These are phyloP conservation scores for Epicoccum sorghinum DNA, from an alignment of 2,329 filamentous ascomycete genomes.

Conservation along the genomic window DNA sequence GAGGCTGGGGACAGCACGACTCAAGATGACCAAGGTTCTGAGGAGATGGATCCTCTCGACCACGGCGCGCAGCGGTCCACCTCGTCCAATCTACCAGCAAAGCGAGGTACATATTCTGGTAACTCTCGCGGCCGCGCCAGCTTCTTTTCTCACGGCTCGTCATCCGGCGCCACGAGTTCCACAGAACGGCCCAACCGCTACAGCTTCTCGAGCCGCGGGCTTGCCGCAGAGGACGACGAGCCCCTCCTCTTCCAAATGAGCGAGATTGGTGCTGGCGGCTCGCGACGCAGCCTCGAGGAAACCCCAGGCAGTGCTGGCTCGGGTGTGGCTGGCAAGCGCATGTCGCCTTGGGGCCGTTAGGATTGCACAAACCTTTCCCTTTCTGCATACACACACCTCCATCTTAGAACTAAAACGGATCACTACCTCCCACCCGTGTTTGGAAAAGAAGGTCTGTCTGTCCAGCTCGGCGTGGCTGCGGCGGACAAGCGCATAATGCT, in stretches of 20 bases:
- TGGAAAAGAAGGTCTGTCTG: no score
- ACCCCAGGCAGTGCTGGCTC: slow-evolving; percentile 37
- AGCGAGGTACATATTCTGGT: slow-evolving; percentile 32
- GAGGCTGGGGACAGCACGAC: slow-evolving; percentile 37
- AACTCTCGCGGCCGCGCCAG: slow-evolving; percentile 38
- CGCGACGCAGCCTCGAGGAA: slow-evolving; percentile 47
- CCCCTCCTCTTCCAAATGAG: slow-evolving; percentile 75
- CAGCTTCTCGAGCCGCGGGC: slow-evolving; percentile 53
- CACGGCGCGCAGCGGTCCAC: slow-evolving; percentile 28
- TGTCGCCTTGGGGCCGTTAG: slow-evolving; percentile 32
- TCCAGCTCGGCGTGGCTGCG: no score
- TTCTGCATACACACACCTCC: not conserved
- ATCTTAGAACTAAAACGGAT: not conserved
- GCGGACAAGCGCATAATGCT: no score
- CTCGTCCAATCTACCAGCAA: slow-evolving; percentile 37
- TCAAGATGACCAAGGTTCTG: slow-evolving; percentile 28
- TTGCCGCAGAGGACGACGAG: slow-evolving; percentile 65
- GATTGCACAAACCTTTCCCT: not conserved
- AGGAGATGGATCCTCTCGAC: slow-evolving; percentile 33
- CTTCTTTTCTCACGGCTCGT: slow-evolving; percentile 41
- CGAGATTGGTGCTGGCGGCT: slow-evolving; percentile 62
- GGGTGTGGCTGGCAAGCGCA: slow-evolving; percentile 35
- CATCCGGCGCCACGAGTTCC: slow-evolving; percentile 42
- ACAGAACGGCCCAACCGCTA: slow-evolving; percentile 48
- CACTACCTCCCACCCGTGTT: no score